Percentiles rank a stretch among this genome's conserved stretches.
Evolutionary conservation across 139 green algal species (phyloP).

Genomic region (Asterochloris erici): DNA sequence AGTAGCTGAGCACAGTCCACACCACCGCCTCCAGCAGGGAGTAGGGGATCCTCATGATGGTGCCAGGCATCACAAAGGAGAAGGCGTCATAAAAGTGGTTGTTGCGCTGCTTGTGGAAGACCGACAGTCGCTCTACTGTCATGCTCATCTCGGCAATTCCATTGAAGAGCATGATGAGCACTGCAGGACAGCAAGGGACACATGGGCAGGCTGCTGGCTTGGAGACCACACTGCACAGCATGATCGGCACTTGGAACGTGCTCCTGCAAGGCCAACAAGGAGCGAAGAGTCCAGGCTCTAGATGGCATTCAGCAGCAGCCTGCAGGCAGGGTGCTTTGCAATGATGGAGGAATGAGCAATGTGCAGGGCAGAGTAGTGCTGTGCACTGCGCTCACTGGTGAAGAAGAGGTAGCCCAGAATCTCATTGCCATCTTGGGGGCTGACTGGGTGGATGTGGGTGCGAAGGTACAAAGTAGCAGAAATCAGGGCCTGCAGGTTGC

Average conservation of each 20-base stretch:
- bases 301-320: too few species aligned
- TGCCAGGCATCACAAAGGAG: conserved; percentile 36
- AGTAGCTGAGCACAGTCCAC: conserved; percentile 43
- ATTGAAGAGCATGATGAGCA: conserved; percentile 44
- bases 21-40: conserved; percentile 28
- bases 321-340: too few species aligned
- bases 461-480: conserved; percentile 45
- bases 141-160: conserved; percentile 25
- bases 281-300: too few species aligned
- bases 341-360: too few species aligned
- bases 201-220: conserved; percentile 3
- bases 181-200: background rate
- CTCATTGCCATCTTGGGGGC: conserved; percentile 31
- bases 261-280: too few species aligned
- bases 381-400: background rate
- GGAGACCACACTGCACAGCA: conserved; percentile 29
- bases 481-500: conserved; percentile 23
- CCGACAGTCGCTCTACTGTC: conserved; percentile 1
- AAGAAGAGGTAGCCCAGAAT: conserved; percentile 49
- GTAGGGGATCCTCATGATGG: conserved; percentile 37
- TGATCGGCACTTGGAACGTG: too few species aligned
- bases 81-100: conserved; percentile 40
- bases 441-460: conserved; percentile 31
- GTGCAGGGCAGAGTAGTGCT: too few species aligned
- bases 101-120: conserved; percentile 54